Conservation (phyloP, 352 stramenopile species). For the Phytophthora crassamura region DNA sequence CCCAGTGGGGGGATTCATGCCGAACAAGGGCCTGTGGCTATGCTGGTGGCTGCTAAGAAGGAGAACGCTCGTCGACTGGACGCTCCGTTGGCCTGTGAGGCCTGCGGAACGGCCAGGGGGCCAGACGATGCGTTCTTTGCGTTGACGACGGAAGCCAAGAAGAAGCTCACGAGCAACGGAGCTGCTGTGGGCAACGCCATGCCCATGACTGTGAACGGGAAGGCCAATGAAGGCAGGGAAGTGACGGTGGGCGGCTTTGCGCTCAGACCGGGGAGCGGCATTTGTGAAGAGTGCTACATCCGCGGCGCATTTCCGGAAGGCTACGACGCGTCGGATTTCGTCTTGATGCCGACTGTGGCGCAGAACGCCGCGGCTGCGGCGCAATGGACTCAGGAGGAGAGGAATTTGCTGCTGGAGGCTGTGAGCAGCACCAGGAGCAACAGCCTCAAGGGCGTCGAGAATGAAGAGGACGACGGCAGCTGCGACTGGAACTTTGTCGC, state of each 20-base stretch:
- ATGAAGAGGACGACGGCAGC: conserved; percentile 40
- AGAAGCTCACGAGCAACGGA: conserved; percentile 41
- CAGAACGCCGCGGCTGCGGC: conserved; percentile 2
- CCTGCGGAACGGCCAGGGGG: conserved; percentile 49
- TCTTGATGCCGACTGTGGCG: conserved; percentile 35
- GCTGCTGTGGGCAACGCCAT: conserved; percentile 14
- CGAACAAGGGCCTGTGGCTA: conserved; percentile 25
- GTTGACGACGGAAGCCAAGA: conserved; percentile 66
- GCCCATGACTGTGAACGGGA: conserved; percentile 21
- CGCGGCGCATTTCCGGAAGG: conserved; percentile 67
- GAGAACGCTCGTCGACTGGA: conserved; percentile 28
- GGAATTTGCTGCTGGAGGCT: conserved; percentile 52
- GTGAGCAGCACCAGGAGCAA: conserved; percentile 46
- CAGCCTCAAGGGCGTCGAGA: conserved; percentile 9
- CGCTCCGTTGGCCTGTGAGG: conserved; percentile 49
- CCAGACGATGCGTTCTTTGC: conserved; percentile 54
- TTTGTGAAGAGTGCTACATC: conserved; percentile 78
- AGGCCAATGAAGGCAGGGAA: conserved; percentile 43
- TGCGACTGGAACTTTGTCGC: conserved; percentile 85
- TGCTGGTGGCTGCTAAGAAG: conserved; percentile 43
- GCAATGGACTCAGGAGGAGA: conserved; percentile 61
- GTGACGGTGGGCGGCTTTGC: conserved; percentile 54
- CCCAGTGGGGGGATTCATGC: neutral
- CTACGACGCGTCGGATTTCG: conserved; percentile 71
- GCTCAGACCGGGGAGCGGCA: conserved; percentile 57